Percentiles rank a stretch among this genome's conserved stretches.
Evolutionary conservation across 768 basidiomycete species (phyloP).

Genomic region (Russula griseocarnosa): DNA sequence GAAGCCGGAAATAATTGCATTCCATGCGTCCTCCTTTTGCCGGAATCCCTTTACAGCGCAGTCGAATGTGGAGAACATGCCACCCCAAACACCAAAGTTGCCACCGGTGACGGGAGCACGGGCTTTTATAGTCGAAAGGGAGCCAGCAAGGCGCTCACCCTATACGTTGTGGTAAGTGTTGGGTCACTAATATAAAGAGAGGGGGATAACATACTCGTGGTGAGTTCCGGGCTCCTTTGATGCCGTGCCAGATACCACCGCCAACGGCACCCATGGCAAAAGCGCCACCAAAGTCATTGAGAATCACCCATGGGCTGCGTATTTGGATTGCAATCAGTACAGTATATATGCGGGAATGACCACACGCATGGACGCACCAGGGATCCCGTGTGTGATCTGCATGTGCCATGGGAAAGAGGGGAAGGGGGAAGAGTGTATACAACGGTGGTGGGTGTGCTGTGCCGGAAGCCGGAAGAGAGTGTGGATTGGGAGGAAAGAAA

Average conservation of each 20-base stretch:
- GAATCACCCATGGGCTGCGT: constrained; percentile 95
- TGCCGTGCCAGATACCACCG: constrained; percentile 97
- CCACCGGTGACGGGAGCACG: constrained; percentile 97
- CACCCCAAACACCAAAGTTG: constrained; percentile 94
- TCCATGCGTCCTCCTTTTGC: constrained; percentile 99
- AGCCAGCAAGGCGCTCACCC: constrained; percentile 94
- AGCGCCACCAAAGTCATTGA: constrained; percentile 97
- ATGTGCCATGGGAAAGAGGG: constrained; percentile 57
- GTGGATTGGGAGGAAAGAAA: not conserved
- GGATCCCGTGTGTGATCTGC: constrained; percentile 94
- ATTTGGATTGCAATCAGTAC: constrained; percentile 14
- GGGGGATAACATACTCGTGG: constrained; percentile 61
- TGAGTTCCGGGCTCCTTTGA: constrained; percentile 96
- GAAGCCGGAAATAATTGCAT: constrained; percentile 97
- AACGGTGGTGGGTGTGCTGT: not conserved
- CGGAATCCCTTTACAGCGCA: constrained; percentile 96
- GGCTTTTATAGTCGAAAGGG: constrained; percentile 94
- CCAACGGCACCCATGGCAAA: constrained; percentile 98
- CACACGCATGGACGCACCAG: constrained; percentile 50
- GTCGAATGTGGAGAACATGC: constrained; percentile 98
- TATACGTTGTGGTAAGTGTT: constrained; percentile 35
- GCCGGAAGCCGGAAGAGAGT: not conserved
- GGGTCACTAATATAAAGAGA: not conserved
- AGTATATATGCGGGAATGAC: not conserved
- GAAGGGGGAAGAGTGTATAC: constrained; percentile 15